These are phyloP conservation scores for Verticillium longisporum DNA, from an alignment of 2,329 filamentous ascomycete species.

Conservation along the genomic window DNA sequence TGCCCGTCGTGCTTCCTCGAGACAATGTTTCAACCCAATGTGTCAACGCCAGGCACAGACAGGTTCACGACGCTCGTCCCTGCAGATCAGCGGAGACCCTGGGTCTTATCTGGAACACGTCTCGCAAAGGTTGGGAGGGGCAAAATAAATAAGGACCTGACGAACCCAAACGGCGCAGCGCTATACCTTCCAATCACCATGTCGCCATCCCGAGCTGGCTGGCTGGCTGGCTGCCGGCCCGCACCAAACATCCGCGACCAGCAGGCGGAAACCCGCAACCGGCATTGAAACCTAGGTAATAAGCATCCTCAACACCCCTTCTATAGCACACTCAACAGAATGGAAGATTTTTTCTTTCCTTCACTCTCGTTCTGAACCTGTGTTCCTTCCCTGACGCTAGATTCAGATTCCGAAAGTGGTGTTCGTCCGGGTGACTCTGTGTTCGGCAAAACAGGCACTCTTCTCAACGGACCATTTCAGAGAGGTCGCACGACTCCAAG, in stretches of 20 bases:
- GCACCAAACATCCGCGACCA: not conserved
- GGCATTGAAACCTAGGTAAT: not conserved
- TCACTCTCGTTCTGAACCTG: too few relatives aligned
- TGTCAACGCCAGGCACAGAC: not conserved
- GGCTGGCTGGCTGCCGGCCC: too few relatives aligned
- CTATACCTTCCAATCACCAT: not conserved
- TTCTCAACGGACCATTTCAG: not conserved
- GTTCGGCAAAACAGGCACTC: not conserved
- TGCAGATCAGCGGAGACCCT: not conserved
- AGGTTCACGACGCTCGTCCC: not conserved
- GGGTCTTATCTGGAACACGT: not conserved
- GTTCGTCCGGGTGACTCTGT: not conserved
- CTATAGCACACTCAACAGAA: not conserved
- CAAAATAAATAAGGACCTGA: not conserved
- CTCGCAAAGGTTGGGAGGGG: not conserved
- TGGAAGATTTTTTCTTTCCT: not conserved
- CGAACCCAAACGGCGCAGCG: not conserved
- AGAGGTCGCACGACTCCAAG: not conserved
- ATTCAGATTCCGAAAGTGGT: not conserved
- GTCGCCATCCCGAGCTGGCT: not conserved
- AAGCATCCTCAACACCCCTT: not conserved
- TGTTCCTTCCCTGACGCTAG: not conserved
- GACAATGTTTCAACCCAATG: not conserved
- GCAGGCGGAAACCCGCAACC: not conserved
- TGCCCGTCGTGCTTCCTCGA: not conserved